Conservation (phyloP, 1,284 basidiomycete genomes). For the Entoloma clypeatum region DNA sequence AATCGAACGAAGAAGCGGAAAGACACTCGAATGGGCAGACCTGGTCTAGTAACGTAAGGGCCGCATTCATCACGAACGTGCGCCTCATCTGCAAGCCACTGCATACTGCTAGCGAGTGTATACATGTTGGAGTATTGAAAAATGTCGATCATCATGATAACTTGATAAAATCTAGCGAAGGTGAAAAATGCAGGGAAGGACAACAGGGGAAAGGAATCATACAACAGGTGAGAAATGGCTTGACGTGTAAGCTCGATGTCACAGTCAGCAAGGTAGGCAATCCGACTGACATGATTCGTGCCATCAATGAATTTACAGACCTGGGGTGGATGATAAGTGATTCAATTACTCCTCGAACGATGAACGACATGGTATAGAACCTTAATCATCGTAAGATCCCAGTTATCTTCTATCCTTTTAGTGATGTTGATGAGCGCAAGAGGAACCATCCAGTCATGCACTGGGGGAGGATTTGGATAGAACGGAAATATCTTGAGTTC, state of each 20-base stretch:
- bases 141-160: slow-evolving; percentile 93
- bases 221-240: slow-evolving; percentile 92
- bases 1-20: slow-evolving; percentile 6
- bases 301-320: slow-evolving; percentile 85
- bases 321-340: slow-evolving; percentile 32
- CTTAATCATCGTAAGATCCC: slow-evolving; percentile 94
- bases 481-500: slow-evolving; percentile 96
- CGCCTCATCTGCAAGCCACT: slow-evolving; percentile 79
- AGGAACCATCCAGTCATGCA: slow-evolving; percentile 96
- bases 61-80: slow-evolving; percentile 88
- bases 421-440: slow-evolving; percentile 83
- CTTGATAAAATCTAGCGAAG: slow-evolving; percentile 80
- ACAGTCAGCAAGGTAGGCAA: slow-evolving; percentile 90
- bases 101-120: slow-evolving; percentile 78
- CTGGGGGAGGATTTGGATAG: slow-evolving; percentile 88
- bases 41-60: slow-evolving; percentile 79
- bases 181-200: slow-evolving; percentile 5
- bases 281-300: slow-evolving; percentile 85
- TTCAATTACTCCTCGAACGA: neutral
- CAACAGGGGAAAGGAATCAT: slow-evolving; percentile 25
- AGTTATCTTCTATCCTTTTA: slow-evolving; percentile 82
- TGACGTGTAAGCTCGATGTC: slow-evolving; percentile 81
- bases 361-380: slow-evolving; percentile 33
- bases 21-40: slow-evolving; percentile 32
- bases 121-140: slow-evolving; percentile 99